phyloP scores from a whole-genome alignment of 2,329 filamentous ascomycete genomes.

The Pyrenochaeta sp. region DNA sequence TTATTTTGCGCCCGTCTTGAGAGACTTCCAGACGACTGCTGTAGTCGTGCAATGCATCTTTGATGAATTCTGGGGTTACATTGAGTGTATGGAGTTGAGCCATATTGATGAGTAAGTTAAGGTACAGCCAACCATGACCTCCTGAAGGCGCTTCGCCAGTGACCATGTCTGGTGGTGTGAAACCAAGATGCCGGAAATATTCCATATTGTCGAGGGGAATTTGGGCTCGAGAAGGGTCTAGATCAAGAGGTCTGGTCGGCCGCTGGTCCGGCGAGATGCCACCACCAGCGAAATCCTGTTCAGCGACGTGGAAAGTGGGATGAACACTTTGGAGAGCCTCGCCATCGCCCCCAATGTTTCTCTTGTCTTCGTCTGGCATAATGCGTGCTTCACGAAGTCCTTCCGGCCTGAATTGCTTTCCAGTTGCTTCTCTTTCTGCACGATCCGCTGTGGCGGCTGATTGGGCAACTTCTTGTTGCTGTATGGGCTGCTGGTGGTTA shows the following conservation, averaged over 20 bases:
- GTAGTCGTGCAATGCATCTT: conserved; percentile 72
- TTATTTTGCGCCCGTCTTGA: conserved; percentile 77
- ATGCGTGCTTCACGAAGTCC: conserved; percentile 58
- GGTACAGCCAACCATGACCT: conserved; percentile 81
- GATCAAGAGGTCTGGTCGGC: conserved; percentile 77
- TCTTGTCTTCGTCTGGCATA: conserved; percentile 39
- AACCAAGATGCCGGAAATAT: conserved; percentile 78
- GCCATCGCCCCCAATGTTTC: conserved; percentile 12
- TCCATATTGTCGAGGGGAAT: conserved; percentile 79
- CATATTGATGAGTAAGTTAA: conserved; percentile 81
- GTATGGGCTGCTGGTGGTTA: conserved; percentile 59
- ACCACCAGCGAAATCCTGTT: conserved; percentile 41
- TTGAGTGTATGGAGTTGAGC: conserved; percentile 87
- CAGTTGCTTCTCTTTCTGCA: conserved; percentile 50
- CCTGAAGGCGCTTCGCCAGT: conserved; percentile 63
- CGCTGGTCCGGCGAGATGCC: conserved; percentile 70
- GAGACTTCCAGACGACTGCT: conserved; percentile 82
- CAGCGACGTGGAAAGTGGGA: conserved; percentile 21
- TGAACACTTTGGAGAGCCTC: conserved; percentile 32
- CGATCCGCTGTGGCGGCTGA: conserved; percentile 61
- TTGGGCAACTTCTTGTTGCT: conserved; percentile 66
- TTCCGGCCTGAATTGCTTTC: conserved; percentile 47
- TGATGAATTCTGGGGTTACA: conserved; percentile 80
- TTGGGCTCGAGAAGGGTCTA: conserved; percentile 81
- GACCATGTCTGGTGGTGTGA: conserved; percentile 67